phyloP scores from a whole-genome alignment of 1,284 basidiomycete species.

The Tylopilus orsonianus region DNA sequence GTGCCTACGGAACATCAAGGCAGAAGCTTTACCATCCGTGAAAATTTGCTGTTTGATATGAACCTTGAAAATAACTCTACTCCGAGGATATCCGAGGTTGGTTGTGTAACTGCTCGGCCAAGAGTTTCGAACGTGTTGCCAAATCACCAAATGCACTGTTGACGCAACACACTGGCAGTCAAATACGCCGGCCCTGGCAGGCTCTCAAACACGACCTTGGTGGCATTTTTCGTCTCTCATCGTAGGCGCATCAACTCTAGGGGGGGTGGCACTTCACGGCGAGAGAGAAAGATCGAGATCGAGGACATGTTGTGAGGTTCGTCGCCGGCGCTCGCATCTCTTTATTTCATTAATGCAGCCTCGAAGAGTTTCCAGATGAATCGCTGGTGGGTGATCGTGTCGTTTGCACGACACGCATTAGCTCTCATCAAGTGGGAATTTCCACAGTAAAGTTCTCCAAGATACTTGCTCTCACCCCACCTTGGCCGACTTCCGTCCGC shows the following conservation, averaged over 20 bases:
- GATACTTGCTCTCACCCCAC: not conserved
- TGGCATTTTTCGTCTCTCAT: too few species aligned
- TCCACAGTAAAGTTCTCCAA: not conserved
- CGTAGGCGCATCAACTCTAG: too few species aligned
- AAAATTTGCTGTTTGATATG: not conserved
- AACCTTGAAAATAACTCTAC: not conserved
- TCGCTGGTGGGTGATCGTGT: not conserved
- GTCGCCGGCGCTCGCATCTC: not conserved
- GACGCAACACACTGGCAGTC: too few species aligned
- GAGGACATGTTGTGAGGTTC: not conserved
- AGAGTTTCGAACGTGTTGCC: not conserved
- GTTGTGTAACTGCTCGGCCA: not conserved
- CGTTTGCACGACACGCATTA: not conserved
- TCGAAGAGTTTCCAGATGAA: not conserved
- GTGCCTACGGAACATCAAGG: too few species aligned
- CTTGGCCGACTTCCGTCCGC: not conserved
- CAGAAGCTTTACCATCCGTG: too few species aligned
- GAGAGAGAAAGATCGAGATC: too few species aligned
- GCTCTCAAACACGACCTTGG: too few species aligned
- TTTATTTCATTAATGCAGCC: not conserved
- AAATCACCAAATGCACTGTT: not conserved
- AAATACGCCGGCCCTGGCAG: too few species aligned
- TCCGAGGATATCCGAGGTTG: not conserved
- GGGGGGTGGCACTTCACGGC: too few species aligned
- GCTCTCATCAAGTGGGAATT: not conserved